Evolutionary conservation across 2,329 filamentous ascomycete species (phyloP).

Genomic region (Mycosphaerella sp.): DNA sequence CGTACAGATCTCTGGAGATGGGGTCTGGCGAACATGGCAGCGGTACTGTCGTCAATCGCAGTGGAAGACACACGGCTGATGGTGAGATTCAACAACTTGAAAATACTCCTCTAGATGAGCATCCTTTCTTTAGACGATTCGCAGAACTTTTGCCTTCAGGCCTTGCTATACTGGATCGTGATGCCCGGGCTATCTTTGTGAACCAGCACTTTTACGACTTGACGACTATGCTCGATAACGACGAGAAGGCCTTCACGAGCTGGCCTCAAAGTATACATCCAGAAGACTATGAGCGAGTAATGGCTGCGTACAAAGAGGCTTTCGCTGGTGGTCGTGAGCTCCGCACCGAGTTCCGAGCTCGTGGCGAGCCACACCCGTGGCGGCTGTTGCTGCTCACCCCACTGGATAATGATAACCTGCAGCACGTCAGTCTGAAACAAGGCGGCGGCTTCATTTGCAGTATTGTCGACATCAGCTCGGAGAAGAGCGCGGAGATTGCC

Average conservation of each 20-base stretch:
- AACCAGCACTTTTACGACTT: constrained; percentile 44
- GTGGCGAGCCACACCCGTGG: constrained; percentile 34
- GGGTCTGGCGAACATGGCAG: background rate
- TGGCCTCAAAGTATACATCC: constrained; percentile 45
- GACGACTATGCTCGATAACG: constrained; percentile 37
- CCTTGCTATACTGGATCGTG: constrained; percentile 42
- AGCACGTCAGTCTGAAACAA: constrained; percentile 28
- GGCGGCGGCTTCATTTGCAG: constrained; percentile 44
- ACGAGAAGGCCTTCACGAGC: constrained; percentile 38
- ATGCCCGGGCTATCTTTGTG: constrained; percentile 43
- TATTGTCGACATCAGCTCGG: constrained; percentile 43
- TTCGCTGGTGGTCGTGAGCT: constrained; percentile 37
- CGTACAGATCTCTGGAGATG: constrained; percentile 13
- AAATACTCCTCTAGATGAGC: constrained; percentile 31
- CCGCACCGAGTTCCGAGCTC: constrained; percentile 41
- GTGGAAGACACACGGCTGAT: background rate
- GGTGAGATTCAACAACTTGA: constrained; percentile 11
- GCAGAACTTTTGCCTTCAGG: constrained; percentile 44
- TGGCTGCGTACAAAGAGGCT: constrained; percentile 40
- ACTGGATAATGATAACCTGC: constrained; percentile 36
- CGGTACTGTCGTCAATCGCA: constrained; percentile 1
- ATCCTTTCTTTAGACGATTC: constrained; percentile 41
- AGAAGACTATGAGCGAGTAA: constrained; percentile 42
- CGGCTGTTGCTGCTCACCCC: constrained; percentile 41
- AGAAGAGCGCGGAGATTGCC: constrained; percentile 40